Evolutionary conservation across 345 rosid species (phyloP).

Genomic region (Durio zibethinus): DNA sequence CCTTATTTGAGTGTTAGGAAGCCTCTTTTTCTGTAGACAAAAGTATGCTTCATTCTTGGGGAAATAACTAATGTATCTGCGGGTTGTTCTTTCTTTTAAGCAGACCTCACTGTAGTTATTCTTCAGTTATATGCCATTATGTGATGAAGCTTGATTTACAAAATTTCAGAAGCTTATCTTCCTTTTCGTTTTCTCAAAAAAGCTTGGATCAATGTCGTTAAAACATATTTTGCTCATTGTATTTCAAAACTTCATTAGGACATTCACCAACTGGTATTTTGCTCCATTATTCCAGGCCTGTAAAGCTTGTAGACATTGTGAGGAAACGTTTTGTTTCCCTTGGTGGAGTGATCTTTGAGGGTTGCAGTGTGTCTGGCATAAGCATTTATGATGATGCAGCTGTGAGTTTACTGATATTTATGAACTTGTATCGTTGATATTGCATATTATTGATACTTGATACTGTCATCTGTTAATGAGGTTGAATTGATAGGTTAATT

Average conservation of each 20-base stretch:
- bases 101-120: neutral
- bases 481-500: conserved; percentile 4
- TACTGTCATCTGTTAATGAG: neutral
- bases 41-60: neutral
- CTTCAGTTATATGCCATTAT: neutral
- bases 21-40: neutral
- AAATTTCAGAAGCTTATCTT: neutral
- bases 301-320: conserved; percentile 73
- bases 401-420: conserved; percentile 39
- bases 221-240: neutral
- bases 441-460: neutral
- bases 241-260: neutral
- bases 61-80: neutral
- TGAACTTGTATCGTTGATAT: neutral
- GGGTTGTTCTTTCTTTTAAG: neutral
- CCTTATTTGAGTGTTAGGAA: neutral
- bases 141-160: neutral
- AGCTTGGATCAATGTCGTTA: neutral
- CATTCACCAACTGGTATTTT: conserved; percentile 10
- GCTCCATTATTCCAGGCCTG: conserved; percentile 55
- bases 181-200: neutral
- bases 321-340: conserved; percentile 70
- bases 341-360: conserved; percentile 84
- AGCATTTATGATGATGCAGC: conserved; percentile 65
- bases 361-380: conserved; percentile 60